phyloP scores from a whole-genome alignment of 495 filamentous ascomycete species.

The Mytilinidion resinicola region DNA sequence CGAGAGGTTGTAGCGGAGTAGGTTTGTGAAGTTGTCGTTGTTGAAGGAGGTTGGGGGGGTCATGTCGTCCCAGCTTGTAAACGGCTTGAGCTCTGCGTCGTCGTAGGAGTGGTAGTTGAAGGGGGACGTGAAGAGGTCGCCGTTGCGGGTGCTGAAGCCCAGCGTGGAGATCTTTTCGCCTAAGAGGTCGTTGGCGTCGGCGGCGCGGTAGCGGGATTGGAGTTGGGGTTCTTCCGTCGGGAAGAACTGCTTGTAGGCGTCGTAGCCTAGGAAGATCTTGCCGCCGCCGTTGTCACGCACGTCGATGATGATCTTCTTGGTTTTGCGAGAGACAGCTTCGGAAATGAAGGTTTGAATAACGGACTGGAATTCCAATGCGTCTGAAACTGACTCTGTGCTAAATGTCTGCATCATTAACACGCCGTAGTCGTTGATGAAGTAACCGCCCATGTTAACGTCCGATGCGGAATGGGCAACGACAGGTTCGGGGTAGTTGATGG shows the following conservation, averaged over 20 bases:
- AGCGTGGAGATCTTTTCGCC: constrained; percentile 15
- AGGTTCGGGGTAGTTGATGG: constrained; percentile 18
- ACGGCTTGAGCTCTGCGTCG: constrained; percentile 14
- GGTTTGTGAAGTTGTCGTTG: constrained; percentile 23
- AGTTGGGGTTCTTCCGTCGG: constrained; percentile 31
- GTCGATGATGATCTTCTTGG: constrained; percentile 37
- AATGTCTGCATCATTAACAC: constrained; percentile 27
- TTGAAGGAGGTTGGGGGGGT: constrained; percentile 8
- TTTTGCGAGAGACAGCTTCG: constrained; percentile 14
- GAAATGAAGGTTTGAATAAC: constrained; percentile 20
- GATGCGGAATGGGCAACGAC: constrained; percentile 10
- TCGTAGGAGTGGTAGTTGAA: constrained; percentile 26
- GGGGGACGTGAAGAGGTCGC: constrained; percentile 17
- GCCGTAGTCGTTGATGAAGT: constrained; percentile 21
- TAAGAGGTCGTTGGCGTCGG: constrained; percentile 17
- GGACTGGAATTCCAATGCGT: constrained; percentile 14
- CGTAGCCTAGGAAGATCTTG: constrained; percentile 36
- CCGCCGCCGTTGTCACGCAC: constrained; percentile 38
- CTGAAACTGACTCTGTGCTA: constrained; percentile 15
- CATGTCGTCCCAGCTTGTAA: constrained; percentile 22
- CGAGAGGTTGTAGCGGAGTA: constrained; percentile 29
- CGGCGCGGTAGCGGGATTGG: constrained; percentile 19
- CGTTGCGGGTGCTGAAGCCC: not conserved
- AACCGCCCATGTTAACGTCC: constrained; percentile 21
- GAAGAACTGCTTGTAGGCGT: constrained; percentile 38